phyloP scores from a whole-genome alignment of 352 stramenopile genomes.

The Thraustotheca clavata region DNA sequence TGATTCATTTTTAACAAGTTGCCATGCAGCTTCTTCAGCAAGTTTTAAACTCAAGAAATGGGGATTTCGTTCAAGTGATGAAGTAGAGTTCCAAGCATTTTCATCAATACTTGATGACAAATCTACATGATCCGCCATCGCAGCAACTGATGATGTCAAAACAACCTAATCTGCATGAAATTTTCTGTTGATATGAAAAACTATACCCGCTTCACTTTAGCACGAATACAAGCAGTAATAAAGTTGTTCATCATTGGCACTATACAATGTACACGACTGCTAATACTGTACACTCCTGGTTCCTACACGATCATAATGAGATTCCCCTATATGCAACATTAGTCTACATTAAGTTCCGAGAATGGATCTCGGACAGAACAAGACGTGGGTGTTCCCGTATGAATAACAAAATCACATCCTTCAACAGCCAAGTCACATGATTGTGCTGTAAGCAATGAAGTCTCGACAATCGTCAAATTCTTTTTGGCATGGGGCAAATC shows the following conservation, averaged over 20 bases:
- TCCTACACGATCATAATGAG: slow-evolving; percentile 27
- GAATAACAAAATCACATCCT: slow-evolving; percentile 84
- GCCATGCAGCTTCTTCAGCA: slow-evolving; percentile 78
- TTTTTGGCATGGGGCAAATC: slow-evolving; percentile 56
- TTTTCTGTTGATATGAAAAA: neutral
- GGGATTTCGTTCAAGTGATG: slow-evolving; percentile 72
- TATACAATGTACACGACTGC: slow-evolving; percentile 86
- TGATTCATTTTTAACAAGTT: slow-evolving; percentile 83
- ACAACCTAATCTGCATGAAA: slow-evolving; percentile 35
- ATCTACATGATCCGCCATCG: slow-evolving; percentile 72
- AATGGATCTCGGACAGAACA: slow-evolving; percentile 80
- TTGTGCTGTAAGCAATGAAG: slow-evolving; percentile 77
- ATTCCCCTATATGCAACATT: neutral
- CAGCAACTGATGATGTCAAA: slow-evolving; percentile 75
- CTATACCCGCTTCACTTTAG: slow-evolving; percentile 59
- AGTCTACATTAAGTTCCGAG: slow-evolving; percentile 54
- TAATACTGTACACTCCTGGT: slow-evolving; percentile 80
- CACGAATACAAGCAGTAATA: slow-evolving; percentile 74
- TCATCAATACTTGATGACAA: slow-evolving; percentile 79
- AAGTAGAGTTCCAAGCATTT: slow-evolving; percentile 78
- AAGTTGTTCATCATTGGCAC: slow-evolving; percentile 91
- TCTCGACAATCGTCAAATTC: slow-evolving; percentile 83
- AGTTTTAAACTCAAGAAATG: slow-evolving; percentile 85
- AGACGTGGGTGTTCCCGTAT: slow-evolving; percentile 78
- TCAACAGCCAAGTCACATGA: slow-evolving; percentile 83